phyloP scores from a whole-genome alignment of 2,329 filamentous ascomycete genomes.

The Scedosporium minutisporum region DNA sequence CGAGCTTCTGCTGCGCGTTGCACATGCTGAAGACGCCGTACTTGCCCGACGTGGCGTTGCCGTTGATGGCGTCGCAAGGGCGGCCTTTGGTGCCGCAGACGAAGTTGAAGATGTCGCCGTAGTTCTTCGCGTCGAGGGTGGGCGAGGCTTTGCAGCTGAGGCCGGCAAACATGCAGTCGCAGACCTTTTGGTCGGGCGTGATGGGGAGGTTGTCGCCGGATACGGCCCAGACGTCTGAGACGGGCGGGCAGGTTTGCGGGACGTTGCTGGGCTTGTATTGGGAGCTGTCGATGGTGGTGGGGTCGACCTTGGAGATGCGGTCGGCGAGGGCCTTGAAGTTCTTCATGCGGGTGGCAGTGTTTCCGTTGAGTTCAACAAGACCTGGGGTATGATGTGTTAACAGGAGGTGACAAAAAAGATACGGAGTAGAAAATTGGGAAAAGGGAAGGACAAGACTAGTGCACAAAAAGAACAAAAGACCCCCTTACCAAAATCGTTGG shows the following conservation, averaged over 20 bases:
- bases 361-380: constrained; percentile 54
- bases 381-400: constrained; percentile 31
- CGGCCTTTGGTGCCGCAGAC: constrained; percentile 52
- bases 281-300: constrained; percentile 54
- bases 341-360: constrained; percentile 53
- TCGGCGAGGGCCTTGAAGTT: constrained; percentile 67
- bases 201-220: constrained; percentile 62
- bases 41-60: constrained; percentile 55
- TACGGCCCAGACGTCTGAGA: constrained; percentile 59
- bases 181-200: constrained; percentile 67
- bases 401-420: neutral
- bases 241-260: constrained; percentile 55
- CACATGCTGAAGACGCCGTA: constrained; percentile 79
- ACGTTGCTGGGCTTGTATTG: constrained; percentile 69
- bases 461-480: too few relatives aligned
- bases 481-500: constrained; percentile 68
- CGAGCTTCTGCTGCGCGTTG: constrained; percentile 58
- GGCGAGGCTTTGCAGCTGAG: constrained; percentile 60
- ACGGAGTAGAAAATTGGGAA: neutral
- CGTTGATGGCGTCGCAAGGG: constrained; percentile 59
- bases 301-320: constrained; percentile 58
- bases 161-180: constrained; percentile 73
- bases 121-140: constrained; percentile 46
- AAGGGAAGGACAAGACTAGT: neutral
- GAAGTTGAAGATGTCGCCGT: constrained; percentile 60